Base-by-base conservation (phyloP, 2,329 filamentous ascomycete species). In the Aspergillus ochraceus region DNA sequence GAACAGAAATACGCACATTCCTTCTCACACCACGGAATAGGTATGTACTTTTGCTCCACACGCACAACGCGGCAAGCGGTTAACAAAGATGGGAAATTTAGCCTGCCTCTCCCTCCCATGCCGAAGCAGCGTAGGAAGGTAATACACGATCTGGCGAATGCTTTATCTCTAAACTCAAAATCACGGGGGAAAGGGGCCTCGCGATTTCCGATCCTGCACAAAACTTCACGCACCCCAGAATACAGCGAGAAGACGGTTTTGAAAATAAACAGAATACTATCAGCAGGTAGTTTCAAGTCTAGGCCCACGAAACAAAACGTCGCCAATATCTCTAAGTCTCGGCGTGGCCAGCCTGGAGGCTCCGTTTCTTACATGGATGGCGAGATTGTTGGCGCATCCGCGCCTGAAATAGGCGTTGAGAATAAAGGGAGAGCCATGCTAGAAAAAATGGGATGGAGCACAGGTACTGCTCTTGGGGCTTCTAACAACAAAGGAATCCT, bases 401-500 rank as follows among this genome's bases (percentile, higher is more conserved):
- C 94, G 1, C 90, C 92, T 11, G 93, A 97, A 73, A 83, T 99
- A 32, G 90, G 91, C 1, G 80, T 82, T 4, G 90, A 90, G 55
- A 98, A 97, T 73, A 91, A 87, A 66, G 95, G 95, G 11, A 86
- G 92, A 54, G 86, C 87, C 3, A 90, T 99, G 87, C 78, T 99
- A 64, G 92, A 96, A 78, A 98, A 95, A 78, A 98, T 98, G 95
- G 95, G 95, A 3, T 99, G 95, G 93, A 90, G 86, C 62, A 89
- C 84, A 55, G 95, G 95, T 5, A 96, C 89, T 71, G 90, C 90
- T 1, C 83, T 99, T 1, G 95, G 95, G 55, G 86, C 90, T 11
- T 72, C 81, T 1, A 88, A 96, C 64, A 97, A 96, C 74, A 91
- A 95, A 75, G 95, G 95, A 32, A 95, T 97, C 55, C 77, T 96